Evolutionary conservation across 2,329 filamentous ascomycete genomes (phyloP).

Genomic region (Xylaria sp.): DNA sequence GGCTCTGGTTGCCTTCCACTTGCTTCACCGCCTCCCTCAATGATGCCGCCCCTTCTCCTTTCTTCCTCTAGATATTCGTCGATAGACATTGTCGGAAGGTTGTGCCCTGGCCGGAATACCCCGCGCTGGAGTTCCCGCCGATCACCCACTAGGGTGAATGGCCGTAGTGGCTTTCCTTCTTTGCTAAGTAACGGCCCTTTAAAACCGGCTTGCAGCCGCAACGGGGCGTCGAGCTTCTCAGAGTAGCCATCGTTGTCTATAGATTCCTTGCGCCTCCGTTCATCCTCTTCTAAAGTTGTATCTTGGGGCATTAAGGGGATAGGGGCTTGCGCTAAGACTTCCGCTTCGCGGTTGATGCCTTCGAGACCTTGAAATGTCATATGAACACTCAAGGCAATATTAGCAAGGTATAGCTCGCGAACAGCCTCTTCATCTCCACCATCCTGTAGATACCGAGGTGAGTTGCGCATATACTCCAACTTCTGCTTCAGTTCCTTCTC

Average conservation of each 20-base stretch:
- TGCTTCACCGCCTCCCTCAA: conserved; percentile 87
- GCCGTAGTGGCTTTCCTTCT: conserved; percentile 85
- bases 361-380: conserved; percentile 89
- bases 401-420: conserved; percentile 80
- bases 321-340: conserved; percentile 82
- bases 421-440: conserved; percentile 87
- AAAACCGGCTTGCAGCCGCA: conserved; percentile 60
- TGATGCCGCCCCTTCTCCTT: conserved; percentile 82
- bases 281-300: conserved; percentile 60
- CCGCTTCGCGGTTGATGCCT: conserved; percentile 82
- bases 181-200: conserved; percentile 79
- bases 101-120: conserved; percentile 92
- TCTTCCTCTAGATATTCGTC: conserved; percentile 98
- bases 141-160: conserved; percentile 85
- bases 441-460: conserved; percentile 57
- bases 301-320: conserved; percentile 55
- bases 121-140: conserved; percentile 79
- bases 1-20: conserved; percentile 74
- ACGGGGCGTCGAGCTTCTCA: conserved; percentile 76
- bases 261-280: conserved; percentile 52
- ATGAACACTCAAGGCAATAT: conserved; percentile 78
- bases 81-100: conserved; percentile 95
- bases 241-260: conserved; percentile 65
- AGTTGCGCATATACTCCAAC: conserved; percentile 68
- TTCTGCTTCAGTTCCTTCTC: conserved; percentile 88